phyloP scores from a whole-genome alignment of 768 basidiomycete genomes.

The Russula earlei region DNA sequence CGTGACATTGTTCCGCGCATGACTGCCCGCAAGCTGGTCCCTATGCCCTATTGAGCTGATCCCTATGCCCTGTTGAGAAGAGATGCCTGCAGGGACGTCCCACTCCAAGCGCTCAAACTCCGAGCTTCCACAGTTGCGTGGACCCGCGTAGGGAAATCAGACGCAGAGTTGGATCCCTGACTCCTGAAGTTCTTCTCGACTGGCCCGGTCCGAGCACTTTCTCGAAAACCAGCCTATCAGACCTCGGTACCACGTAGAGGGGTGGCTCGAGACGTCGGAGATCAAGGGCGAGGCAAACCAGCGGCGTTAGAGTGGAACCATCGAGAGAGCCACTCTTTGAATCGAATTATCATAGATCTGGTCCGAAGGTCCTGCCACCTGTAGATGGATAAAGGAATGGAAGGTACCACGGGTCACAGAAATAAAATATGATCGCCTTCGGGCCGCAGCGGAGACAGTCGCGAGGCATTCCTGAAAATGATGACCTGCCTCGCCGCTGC shows the following conservation, averaged over 20 bases:
- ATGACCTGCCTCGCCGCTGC: constrained; percentile 3
- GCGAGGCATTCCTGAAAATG: not conserved
- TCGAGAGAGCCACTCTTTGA: not conserved
- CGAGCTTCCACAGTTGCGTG: too few species aligned
- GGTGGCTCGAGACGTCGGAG: too few species aligned
- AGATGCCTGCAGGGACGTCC: too few species aligned
- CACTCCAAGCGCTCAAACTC: too few species aligned
- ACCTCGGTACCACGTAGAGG: not conserved
- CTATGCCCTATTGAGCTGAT: too few species aligned
- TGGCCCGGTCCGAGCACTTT: not conserved
- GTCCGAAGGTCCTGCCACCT: not conserved
- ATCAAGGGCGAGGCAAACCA: not conserved
- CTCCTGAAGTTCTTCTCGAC: not conserved
- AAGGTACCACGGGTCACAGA: too few species aligned
- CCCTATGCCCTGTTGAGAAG: too few species aligned
- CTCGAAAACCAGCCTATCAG: not conserved
- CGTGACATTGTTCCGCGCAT: too few species aligned
- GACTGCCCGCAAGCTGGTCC: too few species aligned
- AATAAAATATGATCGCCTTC: not conserved
- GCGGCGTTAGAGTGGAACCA: not conserved
- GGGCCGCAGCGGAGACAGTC: constrained; percentile 2
- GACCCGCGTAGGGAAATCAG: too few species aligned
- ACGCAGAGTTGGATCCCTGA: too few species aligned
- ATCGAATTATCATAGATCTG: not conserved
- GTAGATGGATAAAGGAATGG: too few species aligned